phyloP scores from a whole-genome alignment of 371 early-diverging fungal genomes.

The Mortierella sp. region DNA sequence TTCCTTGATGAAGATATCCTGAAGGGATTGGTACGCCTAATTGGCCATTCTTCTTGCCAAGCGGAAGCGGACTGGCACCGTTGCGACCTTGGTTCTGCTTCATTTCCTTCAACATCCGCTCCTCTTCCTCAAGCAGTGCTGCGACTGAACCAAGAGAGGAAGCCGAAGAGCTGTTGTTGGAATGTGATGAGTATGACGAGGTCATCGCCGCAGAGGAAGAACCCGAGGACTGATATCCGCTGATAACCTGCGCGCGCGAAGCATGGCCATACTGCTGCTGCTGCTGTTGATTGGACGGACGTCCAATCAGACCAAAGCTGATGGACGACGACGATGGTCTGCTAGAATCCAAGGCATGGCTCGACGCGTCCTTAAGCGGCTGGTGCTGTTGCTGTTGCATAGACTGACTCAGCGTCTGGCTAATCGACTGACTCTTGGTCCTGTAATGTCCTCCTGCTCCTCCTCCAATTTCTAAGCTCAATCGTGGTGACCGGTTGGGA shows the following conservation, averaged over 20 bases:
- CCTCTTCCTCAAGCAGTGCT: conserved; percentile 44
- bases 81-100: conserved; percentile 2
- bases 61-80: background rate
- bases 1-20: conserved; percentile 6
- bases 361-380: background rate
- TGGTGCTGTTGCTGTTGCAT: background rate
- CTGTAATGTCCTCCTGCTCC: conserved; percentile 22
- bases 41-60: conserved; percentile 3
- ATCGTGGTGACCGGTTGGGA: conserved; percentile 10
- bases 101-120: conserved; percentile 31
- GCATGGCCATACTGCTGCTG: background rate
- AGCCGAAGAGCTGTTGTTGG: conserved; percentile 37
- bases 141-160: conserved; percentile 49
- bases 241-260: conserved; percentile 14
- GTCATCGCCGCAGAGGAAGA: conserved; percentile 37
- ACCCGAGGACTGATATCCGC: conserved; percentile 45
- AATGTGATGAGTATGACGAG: conserved; percentile 30
- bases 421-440: conserved; percentile 23
- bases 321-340: background rate
- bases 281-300: background rate
- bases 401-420: conserved; percentile 30
- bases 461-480: conserved; percentile 30
- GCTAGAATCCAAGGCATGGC: background rate
- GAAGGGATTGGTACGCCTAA: conserved; percentile 10
- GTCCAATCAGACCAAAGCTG: background rate